Evolutionary conservation across 805 yeast species (phyloP).

Genomic region (Myxozyma kluyveri): DNA sequence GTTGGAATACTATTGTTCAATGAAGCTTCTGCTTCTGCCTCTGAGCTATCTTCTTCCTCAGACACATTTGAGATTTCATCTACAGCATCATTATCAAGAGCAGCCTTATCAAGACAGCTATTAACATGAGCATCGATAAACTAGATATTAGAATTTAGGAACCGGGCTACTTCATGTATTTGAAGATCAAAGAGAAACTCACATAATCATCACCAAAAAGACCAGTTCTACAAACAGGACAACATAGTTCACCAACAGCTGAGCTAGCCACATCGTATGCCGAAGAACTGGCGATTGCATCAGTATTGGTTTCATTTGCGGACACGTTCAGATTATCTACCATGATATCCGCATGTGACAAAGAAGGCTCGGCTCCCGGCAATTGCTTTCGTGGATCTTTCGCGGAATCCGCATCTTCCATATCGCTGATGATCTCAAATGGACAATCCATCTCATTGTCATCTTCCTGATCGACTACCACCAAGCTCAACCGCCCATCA

Average conservation of each 20-base stretch:
- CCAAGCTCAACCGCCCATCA: too few relatives aligned
- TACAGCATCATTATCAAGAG: background rate
- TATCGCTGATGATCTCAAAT: background rate
- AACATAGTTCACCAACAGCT: too few relatives aligned
- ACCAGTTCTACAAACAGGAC: conserved; percentile 7
- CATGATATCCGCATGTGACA: background rate
- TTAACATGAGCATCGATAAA: conserved; percentile 12
- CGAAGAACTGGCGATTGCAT: background rate
- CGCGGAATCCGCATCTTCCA: too few relatives aligned
- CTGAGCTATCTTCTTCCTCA: background rate
- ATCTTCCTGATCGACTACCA: too few relatives aligned
- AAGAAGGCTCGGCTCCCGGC: background rate
- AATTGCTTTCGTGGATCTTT: background rate
- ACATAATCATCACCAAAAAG: background rate
- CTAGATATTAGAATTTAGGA: background rate
- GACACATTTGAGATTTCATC: background rate
- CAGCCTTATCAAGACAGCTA: conserved; percentile 3
- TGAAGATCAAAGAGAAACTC: background rate
- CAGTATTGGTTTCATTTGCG: background rate
- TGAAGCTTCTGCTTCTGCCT: background rate
- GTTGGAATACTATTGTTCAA: background rate
- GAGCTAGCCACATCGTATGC: too few relatives aligned
- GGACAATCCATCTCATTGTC: too few relatives aligned
- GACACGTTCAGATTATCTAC: background rate
- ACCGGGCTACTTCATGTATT: background rate